Evolutionary conservation across 768 basidiomycete species (phyloP), one percentile per base, ranked within the genome.

Genomic region (Sarcomyxa edulis): DNA sequence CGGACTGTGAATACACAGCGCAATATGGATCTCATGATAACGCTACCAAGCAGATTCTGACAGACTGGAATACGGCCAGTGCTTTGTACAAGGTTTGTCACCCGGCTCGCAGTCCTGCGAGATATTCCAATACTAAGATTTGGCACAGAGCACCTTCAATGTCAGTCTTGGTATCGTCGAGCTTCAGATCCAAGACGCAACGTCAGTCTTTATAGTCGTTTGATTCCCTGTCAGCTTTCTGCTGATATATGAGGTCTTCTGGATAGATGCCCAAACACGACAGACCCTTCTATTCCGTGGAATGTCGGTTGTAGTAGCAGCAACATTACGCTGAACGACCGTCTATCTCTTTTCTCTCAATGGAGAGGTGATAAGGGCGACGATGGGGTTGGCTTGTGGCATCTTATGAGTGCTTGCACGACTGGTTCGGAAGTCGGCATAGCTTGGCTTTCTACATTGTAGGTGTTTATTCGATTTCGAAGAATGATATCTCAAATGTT

Each of bases 351-450:
- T 3, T 92, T 95, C 60, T 86, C 84, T 4, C 64, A 78, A 43
- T 95, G 90, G 90, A 69, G 91, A 42, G 89, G 88, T 0, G 51
- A 61, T 30, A 81, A 81, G 48, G 76, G 81, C 6, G 59, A 69
- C n/a, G 88, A 91, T 53, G 74, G 78, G 12, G 78, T 74, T 15
- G 91, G 90, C 3, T 67, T 95, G 21, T 93, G 89, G 85, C 90
- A 92, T 62, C 65, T 93, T 9, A 84, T 93, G 81, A 88, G 84
- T 46, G 80, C 79, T 18, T 89, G 87, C 48, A 77, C 82, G 3
- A 81, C 83, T 7, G 84, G 84, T n/a, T 72, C 76, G 7, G 86
- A 89, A 59, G 78, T 84, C 25, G 91, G 90, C 15, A 88, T 93
- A 33, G 90, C 90, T 4, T 92, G 89, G 90, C 72, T 95, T 3